Evolutionary conservation across 2,329 filamentous ascomycete genomes (phyloP).

Genomic region (Fusarium kyushuense): DNA sequence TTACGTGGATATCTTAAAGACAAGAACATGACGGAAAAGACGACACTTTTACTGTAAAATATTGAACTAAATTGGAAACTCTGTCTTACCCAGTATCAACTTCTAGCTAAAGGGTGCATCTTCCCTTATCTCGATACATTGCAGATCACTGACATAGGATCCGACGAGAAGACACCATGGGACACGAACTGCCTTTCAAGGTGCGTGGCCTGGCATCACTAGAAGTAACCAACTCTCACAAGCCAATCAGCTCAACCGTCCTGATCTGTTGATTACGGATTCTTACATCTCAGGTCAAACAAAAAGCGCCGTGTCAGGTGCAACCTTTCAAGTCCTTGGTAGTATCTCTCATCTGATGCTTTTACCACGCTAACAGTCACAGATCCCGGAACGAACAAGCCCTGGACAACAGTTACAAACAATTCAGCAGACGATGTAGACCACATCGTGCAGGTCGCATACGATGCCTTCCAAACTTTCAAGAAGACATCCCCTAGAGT

Average conservation of each 20-base stretch:
- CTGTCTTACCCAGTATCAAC: too few relatives aligned
- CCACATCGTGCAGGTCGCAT: conserved; percentile 36
- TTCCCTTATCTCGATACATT: background rate
- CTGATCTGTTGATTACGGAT: background rate
- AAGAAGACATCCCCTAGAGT: conserved; percentile 53
- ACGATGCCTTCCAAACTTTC: conserved; percentile 55
- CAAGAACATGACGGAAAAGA: background rate
- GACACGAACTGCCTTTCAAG: background rate
- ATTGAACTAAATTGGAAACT: background rate
- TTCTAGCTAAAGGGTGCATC: accelerated
- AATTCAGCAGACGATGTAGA: conserved; percentile 49
- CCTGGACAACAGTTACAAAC: conserved; percentile 6
- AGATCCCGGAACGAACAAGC: conserved; percentile 18
- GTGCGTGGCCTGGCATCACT: background rate
- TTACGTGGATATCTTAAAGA: background rate
- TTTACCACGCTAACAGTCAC: background rate
- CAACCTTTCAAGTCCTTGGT: conserved; percentile 21
- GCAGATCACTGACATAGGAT: too few relatives aligned
- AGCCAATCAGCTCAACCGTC: background rate
- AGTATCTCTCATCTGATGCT: background rate
- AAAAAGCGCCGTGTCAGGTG: background rate
- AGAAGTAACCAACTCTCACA: accelerated
- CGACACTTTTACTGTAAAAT: background rate
- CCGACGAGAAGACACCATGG: too few relatives aligned
- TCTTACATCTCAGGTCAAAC: conserved; percentile 12